phyloP scores from a whole-genome alignment of 345 rosid species.

The Mangifera indica region DNA sequence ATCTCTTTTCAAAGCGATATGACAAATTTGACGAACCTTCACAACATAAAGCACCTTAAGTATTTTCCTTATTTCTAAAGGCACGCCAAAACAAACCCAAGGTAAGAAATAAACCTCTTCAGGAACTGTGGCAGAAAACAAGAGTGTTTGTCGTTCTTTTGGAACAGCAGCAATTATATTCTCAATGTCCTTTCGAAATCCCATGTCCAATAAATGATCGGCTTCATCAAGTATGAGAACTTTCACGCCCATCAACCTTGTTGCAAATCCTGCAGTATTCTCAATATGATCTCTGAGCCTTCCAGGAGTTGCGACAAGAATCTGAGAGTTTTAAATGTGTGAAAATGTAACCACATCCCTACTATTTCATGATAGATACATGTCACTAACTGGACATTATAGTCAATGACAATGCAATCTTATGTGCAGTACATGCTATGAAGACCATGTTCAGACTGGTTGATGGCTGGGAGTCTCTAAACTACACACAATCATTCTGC shows the following conservation, averaged over 20 bases:
- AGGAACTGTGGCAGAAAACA: conserved; percentile 95
- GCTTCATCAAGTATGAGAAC: conserved; percentile 98
- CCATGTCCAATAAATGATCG: conserved; percentile 94
- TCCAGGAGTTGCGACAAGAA: conserved; percentile 98
- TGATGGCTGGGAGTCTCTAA: neutral
- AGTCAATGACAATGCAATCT: neutral
- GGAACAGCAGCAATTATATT: conserved; percentile 81
- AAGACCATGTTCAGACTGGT: conserved; percentile 12
- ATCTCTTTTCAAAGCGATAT: conserved; percentile 78
- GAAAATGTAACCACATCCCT: conserved; percentile 20
- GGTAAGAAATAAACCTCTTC: conserved; percentile 57
- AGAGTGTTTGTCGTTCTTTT: conserved; percentile 86
- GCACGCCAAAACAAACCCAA: conserved; percentile 12
- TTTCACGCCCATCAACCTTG: conserved; percentile 88
- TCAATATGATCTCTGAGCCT: conserved; percentile 92
- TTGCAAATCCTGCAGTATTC: conserved; percentile 95
- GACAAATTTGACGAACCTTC: conserved; percentile 93
- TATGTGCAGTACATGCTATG: conserved; percentile 7
- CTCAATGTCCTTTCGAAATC: conserved; percentile 90
- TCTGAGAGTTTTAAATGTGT: conserved; percentile 44
- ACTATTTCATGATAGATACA: neutral
- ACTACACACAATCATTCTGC: neutral
- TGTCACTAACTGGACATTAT: neutral
- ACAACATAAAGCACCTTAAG: conserved; percentile 27
- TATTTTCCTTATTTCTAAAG: conserved; percentile 17